These are phyloP conservation scores for Colletotrichum paranaense DNA, from an alignment of 2,329 filamentous ascomycete genomes.

Conservation along the genomic window DNA sequence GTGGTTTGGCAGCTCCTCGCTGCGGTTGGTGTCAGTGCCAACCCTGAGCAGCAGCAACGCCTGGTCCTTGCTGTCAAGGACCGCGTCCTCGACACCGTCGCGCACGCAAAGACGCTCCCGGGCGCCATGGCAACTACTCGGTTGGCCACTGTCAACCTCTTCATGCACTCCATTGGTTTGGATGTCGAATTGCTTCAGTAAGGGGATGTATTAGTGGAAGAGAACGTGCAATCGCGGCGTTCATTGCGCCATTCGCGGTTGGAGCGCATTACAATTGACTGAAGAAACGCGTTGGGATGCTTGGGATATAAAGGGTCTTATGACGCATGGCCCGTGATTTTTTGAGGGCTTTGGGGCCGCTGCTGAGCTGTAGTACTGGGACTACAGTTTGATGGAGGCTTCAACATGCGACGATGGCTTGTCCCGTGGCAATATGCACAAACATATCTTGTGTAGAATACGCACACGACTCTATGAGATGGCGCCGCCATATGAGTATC, in stretches of 20 bases:
- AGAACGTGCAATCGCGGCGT: slow-evolving; percentile 10
- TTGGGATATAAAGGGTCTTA: slow-evolving; percentile 15
- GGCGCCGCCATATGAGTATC: slow-evolving; percentile 14
- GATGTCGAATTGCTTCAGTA: slow-evolving; percentile 81
- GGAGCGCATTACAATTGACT: slow-evolving; percentile 14
- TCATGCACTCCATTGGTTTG: slow-evolving; percentile 98
- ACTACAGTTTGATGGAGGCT: slow-evolving; percentile 20
- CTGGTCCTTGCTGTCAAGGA: slow-evolving; percentile 97
- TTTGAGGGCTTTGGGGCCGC: slow-evolving; percentile 26
- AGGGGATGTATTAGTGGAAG: slow-evolving; percentile 20
- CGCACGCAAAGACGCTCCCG: slow-evolving; percentile 88
- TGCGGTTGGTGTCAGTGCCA: slow-evolving; percentile 92
- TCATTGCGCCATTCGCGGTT: not conserved
- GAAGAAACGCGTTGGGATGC: slow-evolving; percentile 12
- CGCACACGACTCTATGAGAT: slow-evolving; percentile 20
- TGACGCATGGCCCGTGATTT: slow-evolving; percentile 24
- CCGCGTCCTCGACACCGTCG: slow-evolving; percentile 94
- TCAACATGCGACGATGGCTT: slow-evolving; percentile 10
- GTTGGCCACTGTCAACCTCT: slow-evolving; percentile 93
- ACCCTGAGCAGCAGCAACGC: slow-evolving; percentile 93
- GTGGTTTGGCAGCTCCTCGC: slow-evolving; percentile 99
- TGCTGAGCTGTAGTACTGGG: slow-evolving; percentile 26
- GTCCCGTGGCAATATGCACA: slow-evolving; percentile 30
- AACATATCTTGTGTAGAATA: slow-evolving; percentile 35
- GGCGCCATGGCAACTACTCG: slow-evolving; percentile 86